Evolutionary conservation across 345 rosid genomes (phyloP).

Genomic region (Turnera subulata): DNA sequence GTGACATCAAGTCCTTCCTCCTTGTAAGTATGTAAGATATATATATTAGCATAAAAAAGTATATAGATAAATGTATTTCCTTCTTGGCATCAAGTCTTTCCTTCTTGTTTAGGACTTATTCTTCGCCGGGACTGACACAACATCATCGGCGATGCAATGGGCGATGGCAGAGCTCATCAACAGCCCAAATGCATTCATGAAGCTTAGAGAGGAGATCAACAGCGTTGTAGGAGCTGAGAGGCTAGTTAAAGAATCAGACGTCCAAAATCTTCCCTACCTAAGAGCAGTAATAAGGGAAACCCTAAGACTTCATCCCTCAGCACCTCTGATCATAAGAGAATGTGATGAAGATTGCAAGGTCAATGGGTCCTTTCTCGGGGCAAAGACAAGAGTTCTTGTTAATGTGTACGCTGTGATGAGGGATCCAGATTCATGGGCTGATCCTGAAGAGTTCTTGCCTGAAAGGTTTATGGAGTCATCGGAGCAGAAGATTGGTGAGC

Average conservation of each 20-base stretch:
- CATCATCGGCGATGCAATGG: slow-evolving; percentile 49
- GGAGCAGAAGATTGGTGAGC: slow-evolving; percentile 34
- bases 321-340: slow-evolving; percentile 49
- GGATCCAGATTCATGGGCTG: slow-evolving; percentile 37
- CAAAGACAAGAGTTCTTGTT: slow-evolving; percentile 37
- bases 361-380: slow-evolving; percentile 29
- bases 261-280: slow-evolving; percentile 42
- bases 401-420: slow-evolving; percentile 45
- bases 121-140: slow-evolving; percentile 44
- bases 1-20: slow-evolving; percentile 35
- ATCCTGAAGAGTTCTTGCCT: slow-evolving; percentile 37
- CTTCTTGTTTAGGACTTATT: slow-evolving; percentile 27
- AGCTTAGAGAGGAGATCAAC: slow-evolving; percentile 38
- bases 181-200: slow-evolving; percentile 27
- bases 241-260: slow-evolving; percentile 39
- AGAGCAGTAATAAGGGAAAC: slow-evolving; percentile 40
- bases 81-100: no score
- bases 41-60: no score
- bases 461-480: slow-evolving; percentile 31
- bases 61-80: no score
- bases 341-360: slow-evolving; percentile 41
- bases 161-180: slow-evolving; percentile 50
- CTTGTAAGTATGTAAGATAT: slow-evolving; percentile 16
- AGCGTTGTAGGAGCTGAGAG: slow-evolving; percentile 25
- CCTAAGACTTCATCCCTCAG: slow-evolving; percentile 47